Conservation (phyloP, 441 rosid genomes). For the Flueggea neowawraea region DNA sequence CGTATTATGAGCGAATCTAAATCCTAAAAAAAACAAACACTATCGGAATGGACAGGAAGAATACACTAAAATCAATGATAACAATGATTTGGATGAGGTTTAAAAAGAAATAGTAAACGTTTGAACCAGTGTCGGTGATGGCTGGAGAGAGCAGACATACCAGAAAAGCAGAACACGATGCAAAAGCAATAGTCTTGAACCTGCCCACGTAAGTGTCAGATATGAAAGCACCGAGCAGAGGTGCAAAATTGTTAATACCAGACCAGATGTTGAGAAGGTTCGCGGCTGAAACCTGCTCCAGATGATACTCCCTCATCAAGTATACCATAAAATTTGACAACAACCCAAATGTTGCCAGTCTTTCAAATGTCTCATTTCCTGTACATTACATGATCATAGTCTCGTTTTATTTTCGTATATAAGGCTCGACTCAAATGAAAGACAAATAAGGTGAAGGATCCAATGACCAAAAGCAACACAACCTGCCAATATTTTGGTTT, state of each 20-base stretch:
- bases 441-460: too few species aligned
- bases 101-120: not conserved
- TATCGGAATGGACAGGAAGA: too few species aligned
- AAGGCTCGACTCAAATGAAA: too few species aligned
- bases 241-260: conserved; percentile 65
- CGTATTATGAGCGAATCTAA: too few species aligned
- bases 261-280: conserved; percentile 56
- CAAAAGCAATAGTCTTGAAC: conserved; percentile 55
- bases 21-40: too few species aligned
- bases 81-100: too few species aligned
- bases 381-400: not conserved
- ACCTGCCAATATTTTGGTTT: too few species aligned
- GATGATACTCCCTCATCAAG: conserved; percentile 43
- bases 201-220: conserved; percentile 55
- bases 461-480: too few species aligned
- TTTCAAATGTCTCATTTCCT: conserved; percentile 88
- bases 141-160: conserved; percentile 19
- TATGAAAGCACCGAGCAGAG: conserved; percentile 63
- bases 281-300: conserved; percentile 62
- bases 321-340: conserved; percentile 77
- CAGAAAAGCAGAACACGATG: conserved; percentile 52
- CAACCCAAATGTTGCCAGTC: conserved; percentile 65
- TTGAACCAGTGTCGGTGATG: not conserved
- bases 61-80: too few species aligned
- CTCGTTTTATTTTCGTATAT: too few species aligned